phyloP scores from a whole-genome alignment of 345 rosid genomes.

The Gossypium sturtianum region DNA sequence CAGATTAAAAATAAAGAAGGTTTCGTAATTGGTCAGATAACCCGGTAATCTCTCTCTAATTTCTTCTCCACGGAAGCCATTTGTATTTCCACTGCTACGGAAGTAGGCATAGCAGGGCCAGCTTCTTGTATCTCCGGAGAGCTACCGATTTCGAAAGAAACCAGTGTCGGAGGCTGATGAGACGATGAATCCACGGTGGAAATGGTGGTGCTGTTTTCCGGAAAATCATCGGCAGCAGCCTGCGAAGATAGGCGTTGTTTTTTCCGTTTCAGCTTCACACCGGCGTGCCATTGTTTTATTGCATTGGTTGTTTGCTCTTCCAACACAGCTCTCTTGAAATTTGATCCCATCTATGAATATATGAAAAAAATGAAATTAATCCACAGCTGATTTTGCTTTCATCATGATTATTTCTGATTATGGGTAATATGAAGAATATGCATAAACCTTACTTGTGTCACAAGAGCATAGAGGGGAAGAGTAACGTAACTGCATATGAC shows the following conservation, averaged over 20 bases:
- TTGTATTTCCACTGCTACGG: neutral
- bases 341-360: slow-evolving; percentile 40
- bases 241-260: slow-evolving; percentile 4
- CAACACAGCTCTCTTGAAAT: slow-evolving; percentile 30
- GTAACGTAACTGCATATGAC: neutral
- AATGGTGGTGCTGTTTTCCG: neutral
- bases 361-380: neutral
- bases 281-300: slow-evolving; percentile 32
- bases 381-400: neutral
- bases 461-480: slow-evolving; percentile 1
- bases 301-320: slow-evolving; percentile 45
- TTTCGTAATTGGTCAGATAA: neutral
- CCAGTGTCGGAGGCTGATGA: neutral
- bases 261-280: slow-evolving; percentile 31
- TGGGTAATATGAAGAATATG: neutral
- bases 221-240: neutral
- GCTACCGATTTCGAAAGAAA: neutral
- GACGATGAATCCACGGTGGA: neutral
- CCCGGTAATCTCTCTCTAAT: neutral
- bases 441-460: slow-evolving; percentile 28
- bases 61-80: neutral
- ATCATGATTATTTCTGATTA: too few relatives aligned
- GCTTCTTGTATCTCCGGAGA: neutral
- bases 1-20: neutral
- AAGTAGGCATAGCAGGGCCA: neutral